A percentile compares a stretch with the other conserved stretches of the same genome.
phyloP scores from a whole-genome alignment of 495 filamentous ascomycete genomes.

The Penicillium antarcticum region DNA sequence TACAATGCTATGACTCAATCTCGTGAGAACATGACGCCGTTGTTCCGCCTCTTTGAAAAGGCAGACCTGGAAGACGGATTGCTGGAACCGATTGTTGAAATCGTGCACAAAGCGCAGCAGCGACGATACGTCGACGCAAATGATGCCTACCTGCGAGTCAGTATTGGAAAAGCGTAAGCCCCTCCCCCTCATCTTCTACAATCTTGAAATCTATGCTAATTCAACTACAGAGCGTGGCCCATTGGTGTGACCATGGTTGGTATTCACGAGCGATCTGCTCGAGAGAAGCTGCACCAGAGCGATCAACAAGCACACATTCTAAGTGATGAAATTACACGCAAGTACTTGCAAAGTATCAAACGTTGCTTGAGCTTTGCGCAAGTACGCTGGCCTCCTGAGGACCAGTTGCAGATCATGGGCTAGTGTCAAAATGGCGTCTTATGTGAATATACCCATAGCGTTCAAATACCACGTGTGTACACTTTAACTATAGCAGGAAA shows the following conservation, averaged over 20 bases:
- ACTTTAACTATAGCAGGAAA: not conserved
- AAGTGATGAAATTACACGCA: constrained; percentile 91
- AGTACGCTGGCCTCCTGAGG: constrained; percentile 91
- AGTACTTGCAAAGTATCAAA: constrained; percentile 97
- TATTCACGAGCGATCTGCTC: constrained; percentile 93
- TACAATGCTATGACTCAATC: constrained; percentile 75
- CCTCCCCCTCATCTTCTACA: not conserved
- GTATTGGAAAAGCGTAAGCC: constrained; percentile 87
- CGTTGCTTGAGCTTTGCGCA: constrained; percentile 95
- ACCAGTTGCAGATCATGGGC: constrained; percentile 95
- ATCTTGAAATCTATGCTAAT: constrained; percentile 14
- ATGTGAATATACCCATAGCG: constrained; percentile 14
- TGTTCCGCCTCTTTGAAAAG: constrained; percentile 87
- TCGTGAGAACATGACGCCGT: constrained; percentile 78
- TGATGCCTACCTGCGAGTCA: constrained; percentile 86
- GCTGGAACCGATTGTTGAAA: constrained; percentile 85
- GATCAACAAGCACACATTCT: constrained; percentile 93
- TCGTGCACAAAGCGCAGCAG: constrained; percentile 85
- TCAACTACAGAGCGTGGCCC: constrained; percentile 70
- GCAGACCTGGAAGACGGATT: constrained; percentile 73
- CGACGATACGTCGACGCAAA: constrained; percentile 93
- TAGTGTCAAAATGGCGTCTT: constrained; percentile 31
- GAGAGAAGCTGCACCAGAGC: constrained; percentile 89
- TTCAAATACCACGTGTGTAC: constrained; percentile 1
- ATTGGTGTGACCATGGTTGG: constrained; percentile 99